A percentile compares a stretch with the other conserved stretches of the same genome.
Conservation (phyloP, 208 protist genomes). For the Acanthamoeba pearcei region DNA sequence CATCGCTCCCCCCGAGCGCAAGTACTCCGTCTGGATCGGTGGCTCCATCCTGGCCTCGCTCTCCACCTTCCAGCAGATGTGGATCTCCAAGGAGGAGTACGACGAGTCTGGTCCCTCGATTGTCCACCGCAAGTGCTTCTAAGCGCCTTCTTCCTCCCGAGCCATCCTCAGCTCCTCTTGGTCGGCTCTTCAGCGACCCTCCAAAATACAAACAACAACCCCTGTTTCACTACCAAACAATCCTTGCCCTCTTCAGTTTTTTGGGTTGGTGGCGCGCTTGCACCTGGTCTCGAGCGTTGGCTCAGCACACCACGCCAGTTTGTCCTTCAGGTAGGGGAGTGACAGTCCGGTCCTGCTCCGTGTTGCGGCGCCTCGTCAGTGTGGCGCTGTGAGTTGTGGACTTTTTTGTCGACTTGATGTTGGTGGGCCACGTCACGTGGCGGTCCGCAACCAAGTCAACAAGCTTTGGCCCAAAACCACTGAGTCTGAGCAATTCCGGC, state of each 20-base stretch:
- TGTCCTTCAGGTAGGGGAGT: no score
- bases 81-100: constrained; percentile 99
- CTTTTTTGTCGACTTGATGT: no score
- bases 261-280: no score
- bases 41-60: constrained; percentile 90
- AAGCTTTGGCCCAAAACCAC: background rate
- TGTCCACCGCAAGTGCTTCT: constrained; percentile 98
- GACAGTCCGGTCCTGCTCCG: no score
- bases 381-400: no score
- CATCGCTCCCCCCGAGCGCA: constrained; percentile 82
- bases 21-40: constrained; percentile 90
- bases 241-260: background rate
- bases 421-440: no score
- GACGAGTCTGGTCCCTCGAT: constrained; percentile 98
- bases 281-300: no score
- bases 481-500: background rate
- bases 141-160: constrained; percentile 65
- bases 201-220: background rate
- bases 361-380: no score
- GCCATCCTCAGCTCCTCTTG: background rate
- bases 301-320: no score
- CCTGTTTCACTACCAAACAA: constrained; percentile 5
- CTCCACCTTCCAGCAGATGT: constrained; percentile 92
- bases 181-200: background rate
- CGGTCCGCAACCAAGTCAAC: no score